Conservation (phyloP, 2,329 filamentous ascomycete genomes). For the Aspergillus aculeatus region DNA sequence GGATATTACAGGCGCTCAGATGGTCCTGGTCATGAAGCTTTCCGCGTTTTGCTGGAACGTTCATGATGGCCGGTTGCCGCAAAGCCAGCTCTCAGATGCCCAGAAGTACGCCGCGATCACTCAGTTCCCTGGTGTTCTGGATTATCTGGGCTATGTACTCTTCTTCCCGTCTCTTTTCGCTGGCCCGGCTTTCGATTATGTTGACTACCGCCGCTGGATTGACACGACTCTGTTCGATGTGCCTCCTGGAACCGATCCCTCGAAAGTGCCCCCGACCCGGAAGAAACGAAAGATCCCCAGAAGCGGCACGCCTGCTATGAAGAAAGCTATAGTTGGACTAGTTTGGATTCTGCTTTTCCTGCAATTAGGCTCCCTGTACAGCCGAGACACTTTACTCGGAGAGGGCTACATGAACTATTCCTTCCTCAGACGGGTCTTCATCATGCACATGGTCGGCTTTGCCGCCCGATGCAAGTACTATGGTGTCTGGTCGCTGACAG, state of each 20-base stretch:
- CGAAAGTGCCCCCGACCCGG: slow-evolving; percentile 79
- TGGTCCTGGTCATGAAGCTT: slow-evolving; percentile 98
- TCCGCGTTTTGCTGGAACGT: slow-evolving; percentile 98
- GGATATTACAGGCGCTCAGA: slow-evolving; percentile 92
- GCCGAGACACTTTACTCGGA: slow-evolving; percentile 61
- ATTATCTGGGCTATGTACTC: slow-evolving; percentile 86
- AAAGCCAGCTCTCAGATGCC: slow-evolving; percentile 76
- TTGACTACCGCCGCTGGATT: slow-evolving; percentile 88
- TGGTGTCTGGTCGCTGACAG: slow-evolving; percentile 88
- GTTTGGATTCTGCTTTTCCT: slow-evolving; percentile 79
- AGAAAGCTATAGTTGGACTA: slow-evolving; percentile 72
- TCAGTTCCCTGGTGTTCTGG: slow-evolving; percentile 70
- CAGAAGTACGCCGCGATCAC: slow-evolving; percentile 79
- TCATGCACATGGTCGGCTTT: slow-evolving; percentile 80
- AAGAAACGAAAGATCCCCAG: slow-evolving; percentile 91
- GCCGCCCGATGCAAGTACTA: slow-evolving; percentile 91
- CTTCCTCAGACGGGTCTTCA: slow-evolving; percentile 71
- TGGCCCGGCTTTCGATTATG: slow-evolving; percentile 91
- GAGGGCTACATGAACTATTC: slow-evolving; percentile 65
- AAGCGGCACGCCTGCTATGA: slow-evolving; percentile 78
- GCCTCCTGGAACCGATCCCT: slow-evolving; percentile 74
- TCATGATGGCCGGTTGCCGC: slow-evolving; percentile 80
- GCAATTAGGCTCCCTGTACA: slow-evolving; percentile 67
- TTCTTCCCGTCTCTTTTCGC: slow-evolving; percentile 92
- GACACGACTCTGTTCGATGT: slow-evolving; percentile 93